phyloP scores from a whole-genome alignment of 2,329 filamentous ascomycete genomes.

The Neocucurbitaria cava region DNA sequence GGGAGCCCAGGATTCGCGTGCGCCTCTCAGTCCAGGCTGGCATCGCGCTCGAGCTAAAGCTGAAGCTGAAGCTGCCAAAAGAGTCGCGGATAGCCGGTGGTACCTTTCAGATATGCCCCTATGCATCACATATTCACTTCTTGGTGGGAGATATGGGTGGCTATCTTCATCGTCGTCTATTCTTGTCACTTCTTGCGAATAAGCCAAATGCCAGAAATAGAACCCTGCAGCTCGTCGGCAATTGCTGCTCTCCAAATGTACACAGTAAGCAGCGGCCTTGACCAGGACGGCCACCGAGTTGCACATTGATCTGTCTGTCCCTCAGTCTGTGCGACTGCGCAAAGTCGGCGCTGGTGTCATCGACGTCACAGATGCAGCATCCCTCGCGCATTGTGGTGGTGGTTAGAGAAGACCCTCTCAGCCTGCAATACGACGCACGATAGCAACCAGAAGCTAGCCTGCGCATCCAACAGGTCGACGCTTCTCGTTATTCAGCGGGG shows the following conservation, averaged over 20 bases:
- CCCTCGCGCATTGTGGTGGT: background rate
- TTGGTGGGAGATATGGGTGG: constrained; percentile 15
- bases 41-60: background rate
- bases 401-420: background rate
- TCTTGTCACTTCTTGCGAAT: constrained; percentile 25
- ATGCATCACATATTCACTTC: constrained; percentile 5
- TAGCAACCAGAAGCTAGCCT: constrained; percentile 1
- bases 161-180: constrained; percentile 22
- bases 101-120: too few species aligned
- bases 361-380: background rate
- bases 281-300: background rate
- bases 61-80: background rate
- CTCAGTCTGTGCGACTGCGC: background rate
- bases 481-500: background rate
- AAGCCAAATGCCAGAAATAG: constrained; percentile 30
- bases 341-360: background rate
- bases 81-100: background rate
- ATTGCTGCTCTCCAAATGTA: constrained; percentile 8
- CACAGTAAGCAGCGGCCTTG: background rate
- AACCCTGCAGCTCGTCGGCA: constrained; percentile 8
- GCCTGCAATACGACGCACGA: background rate
- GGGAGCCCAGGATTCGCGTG: background rate
- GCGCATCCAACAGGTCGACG: background rate
- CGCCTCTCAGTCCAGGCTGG: background rate
- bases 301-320: background rate